Evolutionary conservation across 306 rosid genomes (phyloP), one percentile per base, ranked within the genome.

Genomic region (Citrullus mucosospermus): DNA sequence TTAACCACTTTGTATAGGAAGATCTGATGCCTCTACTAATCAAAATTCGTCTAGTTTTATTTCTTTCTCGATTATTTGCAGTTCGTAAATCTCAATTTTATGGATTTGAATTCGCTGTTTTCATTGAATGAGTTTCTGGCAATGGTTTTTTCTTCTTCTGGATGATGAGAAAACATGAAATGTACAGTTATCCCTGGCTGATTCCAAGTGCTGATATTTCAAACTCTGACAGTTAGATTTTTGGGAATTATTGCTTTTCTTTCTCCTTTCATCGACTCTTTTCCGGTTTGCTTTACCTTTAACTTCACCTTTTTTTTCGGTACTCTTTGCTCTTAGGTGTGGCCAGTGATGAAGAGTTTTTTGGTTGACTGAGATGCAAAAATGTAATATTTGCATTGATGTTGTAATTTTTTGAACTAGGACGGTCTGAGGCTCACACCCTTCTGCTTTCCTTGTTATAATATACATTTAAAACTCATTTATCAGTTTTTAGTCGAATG

Each of bases 371-470:
- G 88, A 85, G 84, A 63, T 84, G 87, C 89, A 78, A 71, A 51
- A 55, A 16, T 53, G 8, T 32, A 55, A 34, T 32, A 9, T 20
- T 85, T 90, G 91, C 86, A 80, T 67, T 6, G 14, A 6, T 91
- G 98, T 84, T 46, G 95, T 88, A 75, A 51, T 18, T 9, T 81
- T 30, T 78, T 78, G 86, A 81, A 89, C 98, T 93, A 93, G 96
- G 96, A 91, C 96, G 98, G 96, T 91, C 97, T 86, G 97, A 89
- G 96, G 96, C 96, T 83, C 12, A 68, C 17, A 6, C 41, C 22
- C n/a, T 2, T 67, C 6, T 16, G 2, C 5, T 71, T 48, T 71
- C 28, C 0, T 8, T 14, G 1, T 5, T 22, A 4, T 36, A 9
- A 44, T 44, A 44, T 53, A 6, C 57, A 4, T 25, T 6, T 53